Base-by-base conservation (phyloP, 768 basidiomycete genomes). In the Phaffia australis region DNA sequence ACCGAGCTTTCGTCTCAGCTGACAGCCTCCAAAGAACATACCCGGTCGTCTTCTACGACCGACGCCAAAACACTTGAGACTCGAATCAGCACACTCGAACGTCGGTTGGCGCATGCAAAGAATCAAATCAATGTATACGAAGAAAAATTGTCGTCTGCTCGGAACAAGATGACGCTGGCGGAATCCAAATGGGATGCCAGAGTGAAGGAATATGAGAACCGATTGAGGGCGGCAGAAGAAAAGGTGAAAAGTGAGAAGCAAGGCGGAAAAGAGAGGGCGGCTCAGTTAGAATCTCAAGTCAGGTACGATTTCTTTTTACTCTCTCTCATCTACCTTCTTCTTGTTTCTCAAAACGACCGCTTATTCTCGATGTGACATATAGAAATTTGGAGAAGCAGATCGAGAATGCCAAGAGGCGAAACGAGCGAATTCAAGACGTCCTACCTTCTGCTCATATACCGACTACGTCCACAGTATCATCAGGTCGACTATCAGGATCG, bases 141-240 rank as follows among this genome's bases (percentile, higher is more conserved):
- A 74, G 89, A 93, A 77, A 87, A 86, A 77, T 81, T 93, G 58
- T 83, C 86, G 1, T 75, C 79, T 50, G 81, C 88, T 77, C 87
- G 86, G 70, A 81, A 84, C 77, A 87, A 85, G 79, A 87, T 81
- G 48, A 79, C 80, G 0, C 79, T 79, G 0, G 87, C 88, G 0
- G 92, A 95, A 71, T 79, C 78, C 61, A 94, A 93, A 76, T 98
- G 93, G 91, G 92, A 93, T 72, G 89, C 87, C 0, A 81, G 93
- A n/a, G 88, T 98, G 55, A 87, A 85, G 76, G 93, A 98, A 76
- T 92, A 93, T 72, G 90, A 95, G 77, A 74, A 83, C 18, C 78
- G 88, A 21, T 73, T 92, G 69, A 85, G 85, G 75, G 84, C 85
- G 0, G 89, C 89, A 0, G 89, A 91, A 72, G 93, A 98, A 80